A percentile compares a stretch with the other conserved stretches of the same genome.
phyloP scores from a whole-genome alignment of 2,329 filamentous ascomycete genomes.

The Polychaeton citri region DNA sequence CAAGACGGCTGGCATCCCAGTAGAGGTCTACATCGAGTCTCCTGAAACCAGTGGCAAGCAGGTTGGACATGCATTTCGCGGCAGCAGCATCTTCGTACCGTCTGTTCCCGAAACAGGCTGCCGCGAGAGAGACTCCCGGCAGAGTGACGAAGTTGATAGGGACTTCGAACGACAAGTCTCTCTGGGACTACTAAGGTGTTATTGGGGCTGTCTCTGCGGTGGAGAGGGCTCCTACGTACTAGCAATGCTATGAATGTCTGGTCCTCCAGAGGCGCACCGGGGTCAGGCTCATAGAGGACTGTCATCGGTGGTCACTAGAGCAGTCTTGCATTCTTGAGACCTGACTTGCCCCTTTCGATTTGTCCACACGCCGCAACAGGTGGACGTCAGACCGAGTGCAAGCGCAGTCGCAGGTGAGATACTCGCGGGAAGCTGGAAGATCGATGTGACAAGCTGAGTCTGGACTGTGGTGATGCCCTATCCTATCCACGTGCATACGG shows the following conservation, averaged over 20 bases:
- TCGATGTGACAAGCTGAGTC: too few relatives aligned
- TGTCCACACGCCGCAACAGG: too few relatives aligned
- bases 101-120: constrained; percentile 44
- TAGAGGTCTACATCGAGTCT: constrained; percentile 48
- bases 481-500: too few relatives aligned
- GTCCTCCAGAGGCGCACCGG: constrained; percentile 9
- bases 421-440: too few relatives aligned
- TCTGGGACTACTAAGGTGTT: constrained; percentile 7
- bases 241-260: constrained; percentile 15
- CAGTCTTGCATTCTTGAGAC: too few relatives aligned
- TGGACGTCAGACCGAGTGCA: too few relatives aligned
- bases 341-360: too few relatives aligned
- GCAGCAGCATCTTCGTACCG: constrained; percentile 40
- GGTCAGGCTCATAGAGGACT: constrained; percentile 13
- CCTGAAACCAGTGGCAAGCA: constrained; percentile 46
- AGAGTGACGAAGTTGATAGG: constrained; percentile 50
- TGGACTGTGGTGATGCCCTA: too few relatives aligned
- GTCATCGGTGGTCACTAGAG: neutral
- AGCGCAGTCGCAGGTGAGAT: too few relatives aligned
- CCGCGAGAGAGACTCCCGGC: constrained; percentile 42
- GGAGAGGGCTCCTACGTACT: constrained; percentile 12
- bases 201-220: too few relatives aligned
- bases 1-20: constrained; percentile 42
- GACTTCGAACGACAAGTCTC: constrained; percentile 45
- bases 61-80: constrained; percentile 47